Base-by-base conservation (phyloP, 108 stramenopile genomes). In the Fragilariopsis cylindrus region DNA sequence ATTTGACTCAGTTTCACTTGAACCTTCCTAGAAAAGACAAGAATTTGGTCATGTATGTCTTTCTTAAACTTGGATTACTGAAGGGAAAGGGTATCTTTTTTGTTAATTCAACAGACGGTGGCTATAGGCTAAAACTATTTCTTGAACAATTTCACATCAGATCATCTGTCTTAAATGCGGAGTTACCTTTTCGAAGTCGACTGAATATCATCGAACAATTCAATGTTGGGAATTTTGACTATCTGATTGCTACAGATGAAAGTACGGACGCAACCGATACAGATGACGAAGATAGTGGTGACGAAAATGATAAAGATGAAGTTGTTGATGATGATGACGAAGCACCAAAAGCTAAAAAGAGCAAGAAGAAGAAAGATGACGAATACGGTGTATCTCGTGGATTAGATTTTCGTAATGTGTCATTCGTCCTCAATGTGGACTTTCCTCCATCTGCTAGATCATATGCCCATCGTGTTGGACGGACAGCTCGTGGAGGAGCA, bases 161-260 rank as follows among this genome's bases (percentile, higher is more conserved):
- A 42, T 88, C 96, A 2, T 96, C 98, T 13, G 98, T 99, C 4
- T 77, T 99, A 18, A 98, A 98, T 85, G 96, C 94, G 9, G 97
- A 99, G 77, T 80, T 99, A 6, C 98, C 99, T 12, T 80, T 96
- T 60, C 92, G 88, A 75, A 93, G 94, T 77, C 90, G 99, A 40
- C 70, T 94, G 56, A 96, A 97, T 84, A 97, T 98, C 64, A 89
- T 98, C 60, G 94, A 98, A 79, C 94, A 98, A 69, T 99, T 92
- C 83, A 98, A 99, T 76, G 89, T 96, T 47, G 99, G 98, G n/a
- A 95, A 98, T 70, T 99, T 98, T 81, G 99, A 99, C 65, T 97
- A 96, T 76, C 82, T 99, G 57, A 97, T 99, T 73, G 97, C 96
- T 4, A 99, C 99, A 4, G 98, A 98, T 64, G 88, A 88, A 71